Conservation (phyloP, 2,329 filamentous ascomycete species). For the Diatrype stigma region DNA sequence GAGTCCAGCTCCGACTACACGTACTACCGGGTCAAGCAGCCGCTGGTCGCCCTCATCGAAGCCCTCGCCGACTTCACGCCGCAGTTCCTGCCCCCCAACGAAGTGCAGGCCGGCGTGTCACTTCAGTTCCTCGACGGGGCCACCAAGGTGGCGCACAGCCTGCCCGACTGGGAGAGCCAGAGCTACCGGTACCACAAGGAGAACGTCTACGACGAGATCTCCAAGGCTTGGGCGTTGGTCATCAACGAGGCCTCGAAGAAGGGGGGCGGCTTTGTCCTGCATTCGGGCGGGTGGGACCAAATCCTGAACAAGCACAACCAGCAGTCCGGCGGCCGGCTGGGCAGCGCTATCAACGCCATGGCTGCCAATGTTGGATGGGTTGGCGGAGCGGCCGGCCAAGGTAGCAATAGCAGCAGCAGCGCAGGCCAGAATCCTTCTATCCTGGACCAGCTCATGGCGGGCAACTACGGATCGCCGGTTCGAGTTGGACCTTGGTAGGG, state of each 20-base stretch:
- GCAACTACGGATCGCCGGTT: constrained; percentile 56
- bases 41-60: constrained; percentile 75
- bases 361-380: constrained; percentile 75
- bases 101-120: constrained; percentile 77
- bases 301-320: constrained; percentile 84
- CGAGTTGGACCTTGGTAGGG: constrained; percentile 58
- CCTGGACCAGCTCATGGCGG: constrained; percentile 58
- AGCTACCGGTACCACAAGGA: constrained; percentile 91
- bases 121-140: constrained; percentile 85
- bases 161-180: constrained; percentile 87
- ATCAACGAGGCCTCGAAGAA: constrained; percentile 88
- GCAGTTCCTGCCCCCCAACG: constrained; percentile 89
- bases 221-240: constrained; percentile 87
- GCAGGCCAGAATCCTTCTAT: constrained; percentile 50
- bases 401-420: too few relatives aligned
- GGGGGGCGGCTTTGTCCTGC: constrained; percentile 83
- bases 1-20: constrained; percentile 85
- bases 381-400: constrained; percentile 37
- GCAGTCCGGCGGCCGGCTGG: constrained; percentile 75
- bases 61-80: constrained; percentile 92
- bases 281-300: constrained; percentile 90
- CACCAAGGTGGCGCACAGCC: constrained; percentile 81
- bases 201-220: constrained; percentile 93
- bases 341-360: constrained; percentile 74
- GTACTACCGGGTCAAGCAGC: constrained; percentile 86